phyloP scores from a whole-genome alignment of 2,329 filamentous ascomycete species.

The Epichloe gansuensis region DNA sequence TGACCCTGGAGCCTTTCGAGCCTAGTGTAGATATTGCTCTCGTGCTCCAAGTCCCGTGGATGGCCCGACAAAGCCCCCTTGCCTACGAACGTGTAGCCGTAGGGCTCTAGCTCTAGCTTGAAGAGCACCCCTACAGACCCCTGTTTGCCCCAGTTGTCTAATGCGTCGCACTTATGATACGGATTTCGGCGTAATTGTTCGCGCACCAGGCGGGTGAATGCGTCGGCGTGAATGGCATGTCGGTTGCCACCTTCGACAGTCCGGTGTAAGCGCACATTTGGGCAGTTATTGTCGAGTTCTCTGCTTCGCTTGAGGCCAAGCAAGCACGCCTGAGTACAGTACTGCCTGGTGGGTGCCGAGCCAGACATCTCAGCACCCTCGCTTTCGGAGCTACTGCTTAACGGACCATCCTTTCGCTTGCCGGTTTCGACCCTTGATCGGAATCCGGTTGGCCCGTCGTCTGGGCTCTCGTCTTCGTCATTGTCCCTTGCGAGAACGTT shows the following conservation, averaged over 20 bases:
- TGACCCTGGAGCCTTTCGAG: constrained; percentile 12
- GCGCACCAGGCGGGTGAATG: constrained; percentile 1
- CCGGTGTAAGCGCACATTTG: background rate
- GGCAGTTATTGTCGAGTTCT: constrained; percentile 9
- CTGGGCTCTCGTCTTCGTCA: background rate
- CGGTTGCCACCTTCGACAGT: background rate
- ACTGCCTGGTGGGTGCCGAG: constrained; percentile 8
- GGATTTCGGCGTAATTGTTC: constrained; percentile 5
- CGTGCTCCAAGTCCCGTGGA: constrained; percentile 7
- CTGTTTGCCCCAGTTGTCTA: too few relatives aligned
- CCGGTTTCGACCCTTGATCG: background rate
- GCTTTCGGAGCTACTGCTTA: constrained; percentile 3
- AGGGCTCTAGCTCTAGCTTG: constrained; percentile 9
- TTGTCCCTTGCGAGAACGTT: background rate
- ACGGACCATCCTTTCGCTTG: background rate
- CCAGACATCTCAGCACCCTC: constrained; percentile 7
- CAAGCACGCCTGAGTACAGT: constrained; percentile 13
- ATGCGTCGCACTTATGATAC: constrained; percentile 7
- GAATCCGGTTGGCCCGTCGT: background rate
- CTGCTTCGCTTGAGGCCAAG: constrained; percentile 10
- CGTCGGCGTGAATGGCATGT: background rate
- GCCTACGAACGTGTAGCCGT: constrained; percentile 12
- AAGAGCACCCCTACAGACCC: constrained; percentile 7
- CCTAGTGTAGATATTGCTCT: constrained; percentile 9
- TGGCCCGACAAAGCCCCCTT: constrained; percentile 9